Conservation (phyloP, 805 yeast species). For the Candida quercuum region DNA sequence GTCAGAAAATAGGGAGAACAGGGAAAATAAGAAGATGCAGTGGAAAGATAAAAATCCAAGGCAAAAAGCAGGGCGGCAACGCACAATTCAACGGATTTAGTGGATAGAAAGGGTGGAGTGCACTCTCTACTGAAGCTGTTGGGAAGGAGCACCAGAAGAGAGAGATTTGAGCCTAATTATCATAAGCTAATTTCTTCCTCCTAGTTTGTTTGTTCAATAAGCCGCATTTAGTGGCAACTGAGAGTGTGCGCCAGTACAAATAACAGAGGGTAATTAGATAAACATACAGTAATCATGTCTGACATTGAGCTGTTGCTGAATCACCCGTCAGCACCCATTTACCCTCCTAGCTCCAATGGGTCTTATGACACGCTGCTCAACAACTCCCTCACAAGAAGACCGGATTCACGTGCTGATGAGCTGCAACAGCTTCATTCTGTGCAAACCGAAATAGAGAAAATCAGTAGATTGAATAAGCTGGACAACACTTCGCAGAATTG, state of each 20-base stretch:
- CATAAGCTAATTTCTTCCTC: too few species aligned
- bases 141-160: too few species aligned
- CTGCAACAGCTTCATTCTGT: background rate
- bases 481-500: background rate
- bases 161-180: too few species aligned
- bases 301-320: background rate
- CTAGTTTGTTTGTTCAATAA: too few species aligned
- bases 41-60: too few species aligned
- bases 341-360: background rate
- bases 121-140: too few species aligned
- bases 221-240: background rate
- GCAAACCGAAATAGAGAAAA: background rate
- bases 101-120: background rate
- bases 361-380: background rate
- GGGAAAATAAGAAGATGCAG: too few species aligned
- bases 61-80: too few species aligned
- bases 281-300: background rate
- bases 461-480: background rate
- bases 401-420: background rate
- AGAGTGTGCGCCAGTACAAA: too few species aligned
- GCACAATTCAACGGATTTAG: background rate
- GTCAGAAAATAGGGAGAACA: too few species aligned
- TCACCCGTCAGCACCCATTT: background rate
- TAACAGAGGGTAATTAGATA: constrained; percentile 3
- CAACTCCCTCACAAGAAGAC: too few species aligned